These are phyloP conservation scores for Pachyrhizus erosus DNA, from an alignment of 306 rosid genomes.

Conservation along the genomic window DNA sequence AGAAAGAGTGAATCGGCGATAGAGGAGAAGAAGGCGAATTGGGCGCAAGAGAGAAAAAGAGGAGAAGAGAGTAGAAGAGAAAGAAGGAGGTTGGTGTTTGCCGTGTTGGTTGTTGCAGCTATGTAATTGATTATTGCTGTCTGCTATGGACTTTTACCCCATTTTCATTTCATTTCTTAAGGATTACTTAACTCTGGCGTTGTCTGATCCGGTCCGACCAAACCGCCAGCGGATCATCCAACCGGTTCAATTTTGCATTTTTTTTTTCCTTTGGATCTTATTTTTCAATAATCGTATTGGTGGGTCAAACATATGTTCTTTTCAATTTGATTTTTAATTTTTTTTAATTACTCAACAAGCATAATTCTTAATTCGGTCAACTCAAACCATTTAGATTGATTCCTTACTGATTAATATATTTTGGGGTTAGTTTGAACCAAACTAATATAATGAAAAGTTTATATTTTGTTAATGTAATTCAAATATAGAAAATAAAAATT, in stretches of 20 bases:
- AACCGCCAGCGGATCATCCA: not conserved
- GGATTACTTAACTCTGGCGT: not conserved
- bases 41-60: slow-evolving; percentile 57
- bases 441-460: no score
- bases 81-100: slow-evolving; percentile 20
- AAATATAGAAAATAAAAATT: no score
- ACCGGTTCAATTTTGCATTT: not conserved
- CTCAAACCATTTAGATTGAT: no score
- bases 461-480: no score
- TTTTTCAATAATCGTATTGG: no score
- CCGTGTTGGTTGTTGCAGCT: slow-evolving; percentile 28
- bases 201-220: slow-evolving; percentile 20
- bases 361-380: no score
- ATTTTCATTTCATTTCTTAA: slow-evolving; percentile 26
- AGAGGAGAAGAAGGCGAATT: slow-evolving; percentile 52
- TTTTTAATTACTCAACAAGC: no score
- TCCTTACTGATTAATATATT: no score
- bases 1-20: slow-evolving; percentile 12
- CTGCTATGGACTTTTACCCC: slow-evolving; percentile 22
- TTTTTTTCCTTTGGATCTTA: not conserved
- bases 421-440: no score
- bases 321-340: no score
- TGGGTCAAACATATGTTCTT: no score
- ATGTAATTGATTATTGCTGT: slow-evolving; percentile 7
- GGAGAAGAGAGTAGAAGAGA: slow-evolving; percentile 11